Evolutionary conservation across 176 grass and related monocot genomes (phyloP), one percentile per base, ranked within the genome.

Genomic region (Carex parvula): DNA sequence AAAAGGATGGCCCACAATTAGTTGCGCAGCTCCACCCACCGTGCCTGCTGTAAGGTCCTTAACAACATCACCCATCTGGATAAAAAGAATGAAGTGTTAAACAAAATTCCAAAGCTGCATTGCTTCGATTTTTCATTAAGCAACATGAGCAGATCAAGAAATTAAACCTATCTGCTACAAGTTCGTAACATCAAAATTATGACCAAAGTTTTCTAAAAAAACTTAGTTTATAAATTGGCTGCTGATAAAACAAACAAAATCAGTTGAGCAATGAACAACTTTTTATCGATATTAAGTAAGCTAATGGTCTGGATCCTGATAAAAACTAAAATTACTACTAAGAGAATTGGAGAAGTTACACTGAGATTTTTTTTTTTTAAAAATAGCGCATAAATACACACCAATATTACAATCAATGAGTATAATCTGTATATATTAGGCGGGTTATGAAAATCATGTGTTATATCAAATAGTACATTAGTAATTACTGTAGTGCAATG

Each of bases 11-110:
- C 94, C 92, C 2, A 92, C 92, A 12, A 97, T 79, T 26, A 97
- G 84, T 88, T 92, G 90, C 10, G 90, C 94, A 20, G 88, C 90
- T 54, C 94, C 92, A 6, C 94, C 92, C 35, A 97, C 87, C 35
- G 94, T 94, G 64, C 92, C 94, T 61, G 92, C 88, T 59, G 92
- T 84, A 70, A 97, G 81, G 90, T 97, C 94, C 90, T 97, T 97
- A 68, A 81, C 90, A 5, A 85, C 90, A 86, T 97, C 94, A 16
- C 74, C 89, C 95, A 97, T 97, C 92, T 97, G 74, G 62, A 55
- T 17, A 52, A 37, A 30, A 52, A 15, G 67, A 75, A 57, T 20
- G 59, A 70, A 60, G 59, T 86, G 50, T 85, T 76, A 76, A 61
- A 85, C 53, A 22, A 20, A n/a, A 77, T 61, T 33, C 16, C 22